Evolutionary conservation across 2,329 filamentous ascomycete genomes (phyloP).

Genomic region (Verruconis gallopava): DNA sequence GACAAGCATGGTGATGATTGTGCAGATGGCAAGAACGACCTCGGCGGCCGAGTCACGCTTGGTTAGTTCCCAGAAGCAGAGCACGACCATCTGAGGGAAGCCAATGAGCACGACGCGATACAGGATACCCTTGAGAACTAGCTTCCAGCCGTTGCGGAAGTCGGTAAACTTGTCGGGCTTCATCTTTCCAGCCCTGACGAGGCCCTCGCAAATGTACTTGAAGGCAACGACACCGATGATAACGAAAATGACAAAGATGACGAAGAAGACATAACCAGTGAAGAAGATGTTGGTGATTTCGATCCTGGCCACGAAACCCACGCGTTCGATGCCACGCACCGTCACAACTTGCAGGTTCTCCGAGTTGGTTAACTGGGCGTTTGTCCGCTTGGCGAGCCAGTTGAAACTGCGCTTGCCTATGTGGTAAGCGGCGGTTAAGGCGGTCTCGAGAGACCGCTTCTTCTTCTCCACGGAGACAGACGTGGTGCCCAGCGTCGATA

Average conservation of each 20-base stretch:
- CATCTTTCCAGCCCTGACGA: slow-evolving; percentile 63
- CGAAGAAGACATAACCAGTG: slow-evolving; percentile 82
- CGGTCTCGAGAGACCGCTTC: slow-evolving; percentile 42
- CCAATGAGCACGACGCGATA: slow-evolving; percentile 80
- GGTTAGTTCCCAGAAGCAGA: slow-evolving; percentile 91
- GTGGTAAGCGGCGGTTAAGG: slow-evolving; percentile 20
- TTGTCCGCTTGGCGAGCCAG: slow-evolving; percentile 19
- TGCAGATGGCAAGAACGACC: slow-evolving; percentile 77
- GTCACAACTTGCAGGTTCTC: slow-evolving; percentile 25
- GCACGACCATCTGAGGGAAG: slow-evolving; percentile 79
- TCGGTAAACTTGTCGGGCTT: slow-evolving; percentile 78
- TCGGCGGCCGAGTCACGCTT: slow-evolving; percentile 72
- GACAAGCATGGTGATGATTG: slow-evolving; percentile 65
- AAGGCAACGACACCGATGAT: slow-evolving; percentile 61
- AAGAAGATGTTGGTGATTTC: slow-evolving; percentile 89
- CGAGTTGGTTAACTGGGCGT: slow-evolving; percentile 25
- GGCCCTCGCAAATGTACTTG: slow-evolving; percentile 68
- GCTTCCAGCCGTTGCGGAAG: slow-evolving; percentile 89
- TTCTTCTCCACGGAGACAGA: slow-evolving; percentile 80
- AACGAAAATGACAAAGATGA: slow-evolving; percentile 67
- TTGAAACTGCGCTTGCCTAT: slow-evolving; percentile 42
- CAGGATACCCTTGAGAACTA: slow-evolving; percentile 83
- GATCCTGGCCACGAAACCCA: slow-evolving; percentile 73
- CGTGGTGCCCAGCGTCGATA: slow-evolving; percentile 58
- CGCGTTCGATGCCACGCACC: slow-evolving; percentile 75